These are phyloP conservation scores for Hypoxylon crocopeplum DNA, from an alignment of 495 filamentous ascomycete genomes.

Conservation along the genomic window DNA sequence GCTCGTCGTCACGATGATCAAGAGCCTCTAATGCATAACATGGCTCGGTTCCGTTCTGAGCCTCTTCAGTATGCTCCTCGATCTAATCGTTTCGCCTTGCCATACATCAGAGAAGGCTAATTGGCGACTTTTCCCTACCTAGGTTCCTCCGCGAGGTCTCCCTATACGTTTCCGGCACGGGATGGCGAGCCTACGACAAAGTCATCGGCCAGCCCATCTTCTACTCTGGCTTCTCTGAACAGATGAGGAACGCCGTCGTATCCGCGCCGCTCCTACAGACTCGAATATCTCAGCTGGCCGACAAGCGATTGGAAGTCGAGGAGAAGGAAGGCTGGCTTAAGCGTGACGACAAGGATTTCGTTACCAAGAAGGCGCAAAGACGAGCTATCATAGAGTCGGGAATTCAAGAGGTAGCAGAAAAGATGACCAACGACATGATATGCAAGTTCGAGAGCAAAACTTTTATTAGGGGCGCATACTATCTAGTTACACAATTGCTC, in stretches of 20 bases:
- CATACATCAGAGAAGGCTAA: not conserved
- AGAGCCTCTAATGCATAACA: slow-evolving; percentile 77
- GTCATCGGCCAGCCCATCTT: slow-evolving; percentile 91
- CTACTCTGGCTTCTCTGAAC: slow-evolving; percentile 88
- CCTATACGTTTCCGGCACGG: slow-evolving; percentile 85
- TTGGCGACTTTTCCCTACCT: too few species aligned
- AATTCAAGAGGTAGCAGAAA: slow-evolving; percentile 76
- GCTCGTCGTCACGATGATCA: slow-evolving; percentile 60
- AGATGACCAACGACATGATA: slow-evolving; percentile 92
- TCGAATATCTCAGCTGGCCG: slow-evolving; percentile 79
- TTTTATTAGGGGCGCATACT: slow-evolving; percentile 93
- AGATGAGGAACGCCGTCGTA: slow-evolving; percentile 80
- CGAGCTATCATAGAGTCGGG: slow-evolving; percentile 61
- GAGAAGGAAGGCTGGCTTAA: slow-evolving; percentile 74
- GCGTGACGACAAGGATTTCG: slow-evolving; percentile 58
- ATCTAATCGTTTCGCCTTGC: not conserved
- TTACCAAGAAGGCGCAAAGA: slow-evolving; percentile 66
- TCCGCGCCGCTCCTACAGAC: slow-evolving; percentile 73
- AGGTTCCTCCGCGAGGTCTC: slow-evolving; percentile 93
- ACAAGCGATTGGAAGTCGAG: slow-evolving; percentile 73
- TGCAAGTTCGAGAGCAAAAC: slow-evolving; percentile 97
- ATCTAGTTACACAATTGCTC: slow-evolving; percentile 83
- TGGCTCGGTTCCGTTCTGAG: slow-evolving; percentile 74
- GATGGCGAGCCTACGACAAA: slow-evolving; percentile 92
- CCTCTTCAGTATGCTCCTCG: slow-evolving; percentile 55